Evolutionary conservation across 345 rosid genomes (phyloP), one percentile per base, ranked within the genome.

Genomic region (Excoecaria agallocha): DNA sequence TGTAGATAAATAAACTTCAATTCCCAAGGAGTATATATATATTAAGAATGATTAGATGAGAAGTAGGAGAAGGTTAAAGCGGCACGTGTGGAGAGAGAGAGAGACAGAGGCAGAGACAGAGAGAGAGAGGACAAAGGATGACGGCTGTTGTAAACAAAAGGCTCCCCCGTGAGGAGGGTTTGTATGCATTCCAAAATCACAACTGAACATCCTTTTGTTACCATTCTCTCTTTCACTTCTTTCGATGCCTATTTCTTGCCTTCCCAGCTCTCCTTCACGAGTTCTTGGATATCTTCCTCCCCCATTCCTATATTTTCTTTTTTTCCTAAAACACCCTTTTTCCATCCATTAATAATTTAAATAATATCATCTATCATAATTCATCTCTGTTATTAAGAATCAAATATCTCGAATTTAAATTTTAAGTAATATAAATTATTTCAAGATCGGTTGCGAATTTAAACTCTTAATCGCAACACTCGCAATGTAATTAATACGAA

Each of bases 141-240:
- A 81, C 74, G 80, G 78, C 77, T 81, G 76, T 70, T 58, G 76
- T 46, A 76, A 22, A 55, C 60, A 57, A 49, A n/a, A 46, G 19
- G 62, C 5, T 11, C 74, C 77, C 91, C 88, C 91, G 91, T 88
- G 91, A 88, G 89, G 86, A 70, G 79, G 75, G 73, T 78, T 85
- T 85, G 87, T 88, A 85, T 71, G 66, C 85, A 83, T 85, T 81
- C 89, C 73, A 79, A 84, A 69, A 9, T 59, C 83, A 77, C 84
- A 78, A 74, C 78, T 56, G 65, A 76, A 76, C 80, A 82, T 74
- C 75, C 45, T 68, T 77, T 79, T 82, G 80, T 78, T 82, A 65
- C 17, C 62, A 69, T 78, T 80, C 80, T 72, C 75, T 38, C 55
- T 68, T 79, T 84, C 89, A 73, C 86, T 81, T 70, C 69, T 86